Evolutionary conservation across 176 grass and related monocot species (phyloP).

Genomic region (Zoysia japonica): DNA sequence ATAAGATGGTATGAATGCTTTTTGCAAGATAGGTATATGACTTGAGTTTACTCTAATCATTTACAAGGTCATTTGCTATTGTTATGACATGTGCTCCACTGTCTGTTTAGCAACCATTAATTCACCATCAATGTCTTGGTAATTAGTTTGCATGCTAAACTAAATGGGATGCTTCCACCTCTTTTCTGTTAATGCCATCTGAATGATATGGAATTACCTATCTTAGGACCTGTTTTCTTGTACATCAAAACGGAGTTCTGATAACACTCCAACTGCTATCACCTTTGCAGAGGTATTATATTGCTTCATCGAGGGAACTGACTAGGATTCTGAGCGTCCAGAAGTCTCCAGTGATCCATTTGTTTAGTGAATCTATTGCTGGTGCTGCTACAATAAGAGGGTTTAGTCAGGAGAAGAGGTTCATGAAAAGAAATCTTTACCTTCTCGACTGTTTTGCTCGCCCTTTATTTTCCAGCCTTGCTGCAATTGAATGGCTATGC

Average conservation of each 20-base stretch:
- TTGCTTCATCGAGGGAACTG: slow-evolving; percentile 97
- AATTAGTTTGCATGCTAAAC: slow-evolving; percentile 1
- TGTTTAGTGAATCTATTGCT: slow-evolving; percentile 97
- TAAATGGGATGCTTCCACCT: not conserved
- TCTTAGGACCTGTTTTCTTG: slow-evolving; percentile 21
- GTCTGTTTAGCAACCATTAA: not conserved
- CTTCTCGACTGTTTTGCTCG: slow-evolving; percentile 92
- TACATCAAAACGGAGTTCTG: slow-evolving; percentile 24
- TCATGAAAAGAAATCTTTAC: slow-evolving; percentile 95
- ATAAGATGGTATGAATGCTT: not conserved
- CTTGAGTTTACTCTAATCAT: slow-evolving; percentile 4
- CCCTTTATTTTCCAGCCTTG: slow-evolving; percentile 95
- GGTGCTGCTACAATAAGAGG: slow-evolving; percentile 93
- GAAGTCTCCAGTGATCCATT: slow-evolving; percentile 97
- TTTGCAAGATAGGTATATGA: not conserved
- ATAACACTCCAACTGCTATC: slow-evolving; percentile 27
- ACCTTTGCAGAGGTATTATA: slow-evolving; percentile 90
- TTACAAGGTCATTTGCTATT: not conserved
- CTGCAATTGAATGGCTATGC: slow-evolving; percentile 99
- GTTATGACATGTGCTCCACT: slow-evolving; percentile 4
- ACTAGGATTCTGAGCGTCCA: slow-evolving; percentile 92
- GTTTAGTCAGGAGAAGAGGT: slow-evolving; percentile 95
- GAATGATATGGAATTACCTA: not conserved
- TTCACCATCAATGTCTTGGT: not conserved
- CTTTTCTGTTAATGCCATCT: not conserved